Base-by-base conservation (phyloP, 345 rosid genomes). In the Cardamine resedifolia region DNA sequence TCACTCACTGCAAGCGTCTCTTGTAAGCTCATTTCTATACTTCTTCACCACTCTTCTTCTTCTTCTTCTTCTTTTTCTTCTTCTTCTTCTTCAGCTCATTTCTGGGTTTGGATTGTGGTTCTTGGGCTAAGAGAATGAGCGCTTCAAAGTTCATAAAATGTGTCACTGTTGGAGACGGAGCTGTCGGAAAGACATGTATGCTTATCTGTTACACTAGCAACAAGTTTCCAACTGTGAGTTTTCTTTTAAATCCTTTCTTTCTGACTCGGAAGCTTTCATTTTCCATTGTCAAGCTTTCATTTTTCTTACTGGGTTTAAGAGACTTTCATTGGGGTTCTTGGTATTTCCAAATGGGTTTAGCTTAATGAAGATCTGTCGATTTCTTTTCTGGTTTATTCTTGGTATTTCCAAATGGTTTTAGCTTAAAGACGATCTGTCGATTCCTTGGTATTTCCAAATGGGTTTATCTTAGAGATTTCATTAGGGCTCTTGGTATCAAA, bases 141-240 rank as follows among this genome's bases (percentile, higher is more conserved):
- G 98, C 88, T 81, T 89, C 97, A 1, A 95, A 85, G 92, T 95
- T 95, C 88, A 91, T 95, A 38, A 95, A 95, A 82, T 95, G 99
- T 77, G 99, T 95, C 59, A 91, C 99, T 0, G 99, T 95, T 63
- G 99, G 99, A 74, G 99, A 95, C 79, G 99, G 99, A 76, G 99
- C 97, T 81, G 99, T 95, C 23, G 99, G 99, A 43, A 95, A 95
- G 82, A 95, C 99, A n/a, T 95, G 97, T 82, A 95, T 91, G 99
- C 99, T 95, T 68, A 91, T 95, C 78, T 91, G 98, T 75, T 95
- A 90, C 79, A 95, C 99, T 58, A 90, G 97, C 83, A 95, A 95
- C 90, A 90, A 88, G 89, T 95, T 95, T 82, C 99, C 99, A 2
- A 91, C 97, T 70, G 99, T 95, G 62, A 84, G 86, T 75, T 69